Conservation (phyloP, 331 rosid genomes). For the Quercus lobata region DNA sequence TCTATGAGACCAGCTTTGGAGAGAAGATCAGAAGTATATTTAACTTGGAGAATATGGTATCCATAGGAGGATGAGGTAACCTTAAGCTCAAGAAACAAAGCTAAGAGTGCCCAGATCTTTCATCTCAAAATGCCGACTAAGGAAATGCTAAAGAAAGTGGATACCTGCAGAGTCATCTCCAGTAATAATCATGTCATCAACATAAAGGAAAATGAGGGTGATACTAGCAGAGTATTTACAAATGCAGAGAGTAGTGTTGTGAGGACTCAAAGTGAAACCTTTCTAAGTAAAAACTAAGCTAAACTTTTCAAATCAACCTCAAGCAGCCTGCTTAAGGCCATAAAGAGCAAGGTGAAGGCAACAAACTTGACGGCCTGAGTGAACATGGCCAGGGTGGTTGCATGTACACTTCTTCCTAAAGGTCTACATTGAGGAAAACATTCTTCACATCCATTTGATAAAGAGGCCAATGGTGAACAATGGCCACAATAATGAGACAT, state of each 20-base stretch:
- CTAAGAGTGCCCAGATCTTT: not conserved
- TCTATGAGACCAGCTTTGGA: too few species aligned
- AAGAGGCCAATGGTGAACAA: too few species aligned
- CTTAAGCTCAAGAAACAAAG: not conserved
- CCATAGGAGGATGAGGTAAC: not conserved
- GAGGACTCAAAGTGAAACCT: not conserved
- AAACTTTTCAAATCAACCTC: not conserved
- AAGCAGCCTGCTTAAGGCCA: too few species aligned
- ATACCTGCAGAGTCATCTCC: not conserved
- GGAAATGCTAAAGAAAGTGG: not conserved
- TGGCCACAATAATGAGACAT: too few species aligned
- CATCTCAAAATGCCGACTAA: not conserved
- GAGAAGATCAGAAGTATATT: not conserved
- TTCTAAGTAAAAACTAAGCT: not conserved
- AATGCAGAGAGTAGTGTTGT: not conserved
- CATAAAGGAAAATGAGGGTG: not conserved
- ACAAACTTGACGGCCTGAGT: too few species aligned
- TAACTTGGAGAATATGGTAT: not conserved
- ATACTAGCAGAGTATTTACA: not conserved
- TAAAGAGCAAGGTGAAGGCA: too few species aligned
- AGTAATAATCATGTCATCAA: not conserved
- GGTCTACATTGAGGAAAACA: too few species aligned
- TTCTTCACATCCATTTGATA: too few species aligned
- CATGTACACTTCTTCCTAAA: too few species aligned
- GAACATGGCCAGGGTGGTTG: too few species aligned